phyloP scores from a whole-genome alignment of 148 eudicot genomes.

The Dianthus caryophyllus region DNA sequence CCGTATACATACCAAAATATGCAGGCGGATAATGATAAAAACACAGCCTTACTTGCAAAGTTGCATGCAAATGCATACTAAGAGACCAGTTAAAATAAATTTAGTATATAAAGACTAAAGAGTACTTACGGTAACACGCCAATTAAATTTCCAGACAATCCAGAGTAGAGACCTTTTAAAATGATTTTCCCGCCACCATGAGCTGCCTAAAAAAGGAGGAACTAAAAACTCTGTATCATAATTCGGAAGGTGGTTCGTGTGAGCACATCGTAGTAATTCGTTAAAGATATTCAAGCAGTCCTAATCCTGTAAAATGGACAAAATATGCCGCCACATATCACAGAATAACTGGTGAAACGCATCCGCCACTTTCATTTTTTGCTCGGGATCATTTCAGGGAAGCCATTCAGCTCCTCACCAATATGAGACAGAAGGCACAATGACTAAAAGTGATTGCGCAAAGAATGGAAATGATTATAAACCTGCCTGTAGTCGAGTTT shows the following conservation, averaged over 20 bases:
- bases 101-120: not conserved
- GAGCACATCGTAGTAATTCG: not conserved
- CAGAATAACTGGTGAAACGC: not conserved
- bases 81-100: not conserved
- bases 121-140: conserved; percentile 78
- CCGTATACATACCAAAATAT: not conserved
- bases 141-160: conserved; percentile 70
- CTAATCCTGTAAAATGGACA: not conserved
- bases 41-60: not conserved
- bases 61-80: not conserved
- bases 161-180: conserved; percentile 75
- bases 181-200: conserved; percentile 60
- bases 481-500: conserved; percentile 91
- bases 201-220: conserved; percentile 42
- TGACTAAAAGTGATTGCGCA: not conserved
- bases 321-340: too few relatives aligned
- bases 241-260: not conserved
- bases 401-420: not conserved
- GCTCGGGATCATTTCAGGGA: not conserved
- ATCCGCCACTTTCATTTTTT: not conserved
- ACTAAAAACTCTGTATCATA: not conserved
- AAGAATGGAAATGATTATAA: conserved; percentile 8
- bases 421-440: not conserved
- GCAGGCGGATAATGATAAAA: not conserved
- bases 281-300: conserved; percentile 3